Base-by-base conservation (phyloP, 2,329 filamentous ascomycete genomes). In the Onygenales sp. region DNA sequence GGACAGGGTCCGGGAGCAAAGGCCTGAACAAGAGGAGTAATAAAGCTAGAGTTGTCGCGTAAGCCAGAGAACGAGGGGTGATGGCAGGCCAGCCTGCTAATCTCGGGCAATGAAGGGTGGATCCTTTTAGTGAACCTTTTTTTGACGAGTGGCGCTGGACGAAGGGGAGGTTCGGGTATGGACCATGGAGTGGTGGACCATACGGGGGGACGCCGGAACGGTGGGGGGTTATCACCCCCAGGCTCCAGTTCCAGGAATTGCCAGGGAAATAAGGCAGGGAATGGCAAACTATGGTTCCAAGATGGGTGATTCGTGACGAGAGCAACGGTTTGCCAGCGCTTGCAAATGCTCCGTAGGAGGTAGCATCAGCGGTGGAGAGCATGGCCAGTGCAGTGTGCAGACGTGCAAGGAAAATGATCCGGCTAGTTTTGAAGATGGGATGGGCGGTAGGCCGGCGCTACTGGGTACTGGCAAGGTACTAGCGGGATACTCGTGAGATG, bases 321-420 rank as follows among this genome's bases (percentile, higher is more conserved):
- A 46, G 47, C 36, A 39, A 21, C 36, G 32, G 17, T 33, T 31
- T 46, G 14, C 42, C 50, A 46, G 14, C 33, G 42, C 17, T 52
- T 46, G 11, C 42, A 52, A 40, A n/a, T 46, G 42, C 50, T 52
- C 50, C 50, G 50, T 34, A 46, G 50, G 50, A 52, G 42, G 50
- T 52, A 13, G 50, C 46, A 52, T 52, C 42, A 42, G 42, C 36
- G 32, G 50, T 52, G 42, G 50, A 46, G 40, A 44, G 42, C 50
- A 39, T 52, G 42, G 50, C 42, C 11, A 11, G 50, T 52, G 42
- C 33, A 39, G 42, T 42, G 31, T 3, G 31, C 21, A 27, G 34
- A 42, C 8, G 11, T 32, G 34, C 36, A 42, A n/a, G 21, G 42
- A 46, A 51, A 42, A 43, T 51, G 17, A 34, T 31, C 17, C 39